Percentiles rank a stretch among this genome's conserved stretches.
phyloP scores from a whole-genome alignment of 2,329 filamentous ascomycete genomes.

The Neonectria faginata region DNA sequence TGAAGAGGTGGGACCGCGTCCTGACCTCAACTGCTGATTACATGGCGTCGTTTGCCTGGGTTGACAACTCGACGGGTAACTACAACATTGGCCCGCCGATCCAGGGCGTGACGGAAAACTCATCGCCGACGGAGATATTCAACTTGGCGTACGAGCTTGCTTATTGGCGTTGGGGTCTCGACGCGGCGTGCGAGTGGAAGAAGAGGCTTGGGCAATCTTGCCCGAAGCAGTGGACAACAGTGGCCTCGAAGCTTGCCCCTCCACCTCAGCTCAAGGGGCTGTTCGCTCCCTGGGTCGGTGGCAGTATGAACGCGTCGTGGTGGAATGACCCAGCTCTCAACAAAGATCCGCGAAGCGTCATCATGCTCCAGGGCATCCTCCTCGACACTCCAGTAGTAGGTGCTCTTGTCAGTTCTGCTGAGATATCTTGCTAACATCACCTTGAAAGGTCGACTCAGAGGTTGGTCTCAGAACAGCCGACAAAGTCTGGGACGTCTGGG shows the following conservation, averaged over 20 bases:
- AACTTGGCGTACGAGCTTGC: slow-evolving; percentile 71
- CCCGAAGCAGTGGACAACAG: slow-evolving; percentile 60
- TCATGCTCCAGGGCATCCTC: slow-evolving; percentile 59
- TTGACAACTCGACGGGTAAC: slow-evolving; percentile 61
- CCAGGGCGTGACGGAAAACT: slow-evolving; percentile 64
- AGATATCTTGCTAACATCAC: too few relatives aligned
- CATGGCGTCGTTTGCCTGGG: slow-evolving; percentile 69
- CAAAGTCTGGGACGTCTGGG: slow-evolving; percentile 56
- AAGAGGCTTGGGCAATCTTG: slow-evolving; percentile 53
- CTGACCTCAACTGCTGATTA: slow-evolving; percentile 66
- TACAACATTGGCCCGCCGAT: slow-evolving; percentile 62
- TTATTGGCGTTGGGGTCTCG: slow-evolving; percentile 71
- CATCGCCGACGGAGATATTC: slow-evolving; percentile 66
- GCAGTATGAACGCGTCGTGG: slow-evolving; percentile 60
- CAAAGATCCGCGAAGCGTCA: slow-evolving; percentile 58
- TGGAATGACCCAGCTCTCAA: slow-evolving; percentile 53
- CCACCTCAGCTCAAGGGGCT: slow-evolving; percentile 62
- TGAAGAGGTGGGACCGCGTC: slow-evolving; percentile 65
- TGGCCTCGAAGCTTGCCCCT: slow-evolving; percentile 63
- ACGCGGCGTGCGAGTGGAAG: slow-evolving; percentile 66
- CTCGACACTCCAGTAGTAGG: slow-evolving; percentile 49
- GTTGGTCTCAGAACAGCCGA: slow-evolving; percentile 53
- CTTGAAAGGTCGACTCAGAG: slow-evolving; percentile 48
- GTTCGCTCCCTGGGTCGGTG: slow-evolving; percentile 62
- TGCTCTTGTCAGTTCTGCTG: too few relatives aligned